Percentiles rank a stretch among this genome's conserved stretches.
Conservation (phyloP, 2,329 filamentous ascomycete genomes). For the Cephalotrichum gorgonifer region DNA sequence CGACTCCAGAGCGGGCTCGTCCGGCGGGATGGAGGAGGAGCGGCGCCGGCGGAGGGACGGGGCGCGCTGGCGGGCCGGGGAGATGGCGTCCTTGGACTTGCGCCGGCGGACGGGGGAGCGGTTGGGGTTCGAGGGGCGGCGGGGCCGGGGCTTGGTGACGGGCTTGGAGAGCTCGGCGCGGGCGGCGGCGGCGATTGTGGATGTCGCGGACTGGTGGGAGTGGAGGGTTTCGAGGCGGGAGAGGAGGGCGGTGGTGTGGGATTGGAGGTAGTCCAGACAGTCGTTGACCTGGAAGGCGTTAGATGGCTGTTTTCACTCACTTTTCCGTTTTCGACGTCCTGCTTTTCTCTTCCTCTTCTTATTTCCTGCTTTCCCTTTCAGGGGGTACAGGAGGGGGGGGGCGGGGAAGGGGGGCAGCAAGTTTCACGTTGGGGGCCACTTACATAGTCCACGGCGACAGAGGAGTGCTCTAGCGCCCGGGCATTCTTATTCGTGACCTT, state of each 20-base stretch:
- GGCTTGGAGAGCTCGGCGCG: constrained; percentile 29
- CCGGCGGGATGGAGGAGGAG: constrained; percentile 22
- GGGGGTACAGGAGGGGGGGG: accelerated
- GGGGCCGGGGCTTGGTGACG: constrained; percentile 8
- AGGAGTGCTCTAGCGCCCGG: constrained; percentile 31
- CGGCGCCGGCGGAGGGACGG: constrained; percentile 19
- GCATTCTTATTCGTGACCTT: constrained; percentile 31
- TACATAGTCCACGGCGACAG: constrained; percentile 41
- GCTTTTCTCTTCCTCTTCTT: too few species aligned
- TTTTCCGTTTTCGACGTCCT: too few species aligned
- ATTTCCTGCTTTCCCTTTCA: too few species aligned
- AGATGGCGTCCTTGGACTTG: constrained; percentile 15
- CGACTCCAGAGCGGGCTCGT: constrained; percentile 31
- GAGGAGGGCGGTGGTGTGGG: constrained; percentile 31
- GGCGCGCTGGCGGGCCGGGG: constrained; percentile 21
- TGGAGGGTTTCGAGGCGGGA: constrained; percentile 31
- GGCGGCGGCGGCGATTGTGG: constrained; percentile 28
- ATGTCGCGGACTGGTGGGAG: constrained; percentile 31
- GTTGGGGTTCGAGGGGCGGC: constrained; percentile 7
- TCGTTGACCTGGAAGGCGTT: constrained; percentile 34
- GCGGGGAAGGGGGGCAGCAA: too few species aligned
- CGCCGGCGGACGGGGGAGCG: constrained; percentile 22
- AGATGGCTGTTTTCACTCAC: background rate
- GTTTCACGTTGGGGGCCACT: too few species aligned
- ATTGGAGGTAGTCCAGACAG: constrained; percentile 40